Conservation (phyloP, 176 grass and related monocot genomes). For the Oryza punctata region DNA sequence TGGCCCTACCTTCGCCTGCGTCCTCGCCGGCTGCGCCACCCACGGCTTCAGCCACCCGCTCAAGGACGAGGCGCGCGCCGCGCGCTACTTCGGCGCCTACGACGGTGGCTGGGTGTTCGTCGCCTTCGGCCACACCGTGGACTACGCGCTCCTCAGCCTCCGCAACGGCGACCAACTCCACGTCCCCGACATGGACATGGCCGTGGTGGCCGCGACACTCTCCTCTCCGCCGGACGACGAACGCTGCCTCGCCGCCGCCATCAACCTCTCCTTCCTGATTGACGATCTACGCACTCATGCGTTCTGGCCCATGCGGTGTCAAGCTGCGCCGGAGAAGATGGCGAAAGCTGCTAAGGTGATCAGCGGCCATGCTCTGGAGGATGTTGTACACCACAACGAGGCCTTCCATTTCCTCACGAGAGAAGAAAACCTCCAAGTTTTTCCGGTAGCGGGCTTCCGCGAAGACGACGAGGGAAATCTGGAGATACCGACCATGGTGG, state of each 20-base stretch:
- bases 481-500: neutral
- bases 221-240: neutral
- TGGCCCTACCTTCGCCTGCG: neutral
- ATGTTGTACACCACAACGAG: neutral
- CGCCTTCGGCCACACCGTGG: neutral
- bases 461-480: neutral
- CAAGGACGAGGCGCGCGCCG: no score
- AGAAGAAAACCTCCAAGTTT: neutral
- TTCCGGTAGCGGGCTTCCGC: neutral
- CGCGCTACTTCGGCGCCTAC: neutral
- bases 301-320: neutral
- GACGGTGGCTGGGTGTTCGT: neutral
- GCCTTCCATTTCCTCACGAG: neutral
- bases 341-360: neutral
- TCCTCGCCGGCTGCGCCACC: neutral
- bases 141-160: neutral
- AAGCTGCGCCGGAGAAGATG: neutral
- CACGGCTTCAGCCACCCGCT: neutral
- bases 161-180: neutral
- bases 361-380: neutral
- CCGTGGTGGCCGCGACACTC: neutral
- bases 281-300: neutral
- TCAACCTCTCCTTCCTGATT: neutral
- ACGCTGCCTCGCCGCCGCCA: neutral
- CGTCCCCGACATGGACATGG: neutral